Evolutionary conservation across 345 rosid genomes (phyloP), one percentile per base, ranked within the genome.

Genomic region (Citropsis articulata): DNA sequence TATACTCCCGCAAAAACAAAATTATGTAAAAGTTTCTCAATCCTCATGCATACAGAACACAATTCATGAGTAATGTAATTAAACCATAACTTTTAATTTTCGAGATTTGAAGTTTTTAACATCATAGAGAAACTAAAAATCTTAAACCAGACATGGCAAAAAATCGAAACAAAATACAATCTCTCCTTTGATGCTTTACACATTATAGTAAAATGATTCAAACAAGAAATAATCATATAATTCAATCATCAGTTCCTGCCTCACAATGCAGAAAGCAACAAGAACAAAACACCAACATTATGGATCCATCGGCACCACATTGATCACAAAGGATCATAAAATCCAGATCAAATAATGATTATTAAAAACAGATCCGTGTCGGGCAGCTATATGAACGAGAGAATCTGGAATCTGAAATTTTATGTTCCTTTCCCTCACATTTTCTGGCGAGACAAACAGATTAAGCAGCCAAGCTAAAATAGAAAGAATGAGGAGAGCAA

Each of bases 381-480:
- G 0, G 18, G 50, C 50, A 45, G 9, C 71, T n/a, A 13, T n/a
- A 35, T 33, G 42, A 31, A 64, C 28, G 25, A 28, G 24, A 4
- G 57, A 53, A 1, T 53, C 57, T 22, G 57, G 22, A 53, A 65
- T 50, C 24, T 5, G 9, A 45, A 66, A 33, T 65, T 28, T 40
- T 61, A 8, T 4, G 0, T 35, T 36, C 16, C 65, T 13, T 40
- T 62, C 74, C 30, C 61, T 16, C 45, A 45, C 48, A 35, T 27
- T 59, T 77, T 72, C 75, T 45, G 9, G 31, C 25, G 14, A 50
- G 62, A 3, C 78, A 28, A 77, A 72, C 75, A 35, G 38, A 67
- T 22, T 38, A 55, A 19, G 18, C 57, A 45, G 22, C 7, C 0
- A 56, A 35, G 68, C 65, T 6, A 55, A 27, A 65, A 19, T 9